Percentiles rank a stretch among this genome's conserved stretches.
Evolutionary conservation across 208 protist species (phyloP).

Genomic region (Leishmania turanica): DNA sequence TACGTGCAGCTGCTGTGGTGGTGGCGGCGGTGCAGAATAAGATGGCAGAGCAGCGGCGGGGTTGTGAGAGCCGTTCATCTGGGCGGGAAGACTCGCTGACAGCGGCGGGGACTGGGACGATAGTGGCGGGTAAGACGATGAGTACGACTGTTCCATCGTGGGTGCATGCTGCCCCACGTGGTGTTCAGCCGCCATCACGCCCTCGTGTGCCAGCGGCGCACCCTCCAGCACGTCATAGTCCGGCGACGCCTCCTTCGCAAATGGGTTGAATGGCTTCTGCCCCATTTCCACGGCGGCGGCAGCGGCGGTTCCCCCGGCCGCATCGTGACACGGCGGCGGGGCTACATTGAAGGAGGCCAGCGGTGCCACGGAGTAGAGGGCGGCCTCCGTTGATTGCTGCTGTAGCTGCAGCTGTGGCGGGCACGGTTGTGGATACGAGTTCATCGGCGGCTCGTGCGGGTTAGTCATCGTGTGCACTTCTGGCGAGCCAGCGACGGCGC

Average conservation of each 20-base stretch:
- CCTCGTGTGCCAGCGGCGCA: not conserved
- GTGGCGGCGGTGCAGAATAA: not conserved
- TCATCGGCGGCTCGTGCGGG: not conserved
- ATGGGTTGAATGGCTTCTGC: not conserved
- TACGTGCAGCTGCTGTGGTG: not conserved
- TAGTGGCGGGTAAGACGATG: not conserved
- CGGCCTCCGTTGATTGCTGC: not conserved
- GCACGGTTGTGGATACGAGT: not conserved
- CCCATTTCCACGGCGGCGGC: not conserved
- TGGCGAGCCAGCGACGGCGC: not conserved
- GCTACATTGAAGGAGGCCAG: not conserved
- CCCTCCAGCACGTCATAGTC: not conserved
- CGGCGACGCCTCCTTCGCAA: not conserved
- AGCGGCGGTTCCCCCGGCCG: not conserved
- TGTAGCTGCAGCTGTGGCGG: not conserved
- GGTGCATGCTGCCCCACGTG: not conserved
- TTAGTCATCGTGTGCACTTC: not conserved
- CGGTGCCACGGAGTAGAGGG: conserved; percentile 2
- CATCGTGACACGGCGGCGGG: not conserved
- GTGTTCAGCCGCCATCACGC: not conserved
- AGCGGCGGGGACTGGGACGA: no score
- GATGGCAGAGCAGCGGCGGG: not conserved
- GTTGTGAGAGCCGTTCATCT: not conserved
- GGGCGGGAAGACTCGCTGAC: not conserved
- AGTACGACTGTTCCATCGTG: not conserved